Conservation (phyloP, 2,329 filamentous ascomycete genomes). For the Phaeosphaeria sp. region DNA sequence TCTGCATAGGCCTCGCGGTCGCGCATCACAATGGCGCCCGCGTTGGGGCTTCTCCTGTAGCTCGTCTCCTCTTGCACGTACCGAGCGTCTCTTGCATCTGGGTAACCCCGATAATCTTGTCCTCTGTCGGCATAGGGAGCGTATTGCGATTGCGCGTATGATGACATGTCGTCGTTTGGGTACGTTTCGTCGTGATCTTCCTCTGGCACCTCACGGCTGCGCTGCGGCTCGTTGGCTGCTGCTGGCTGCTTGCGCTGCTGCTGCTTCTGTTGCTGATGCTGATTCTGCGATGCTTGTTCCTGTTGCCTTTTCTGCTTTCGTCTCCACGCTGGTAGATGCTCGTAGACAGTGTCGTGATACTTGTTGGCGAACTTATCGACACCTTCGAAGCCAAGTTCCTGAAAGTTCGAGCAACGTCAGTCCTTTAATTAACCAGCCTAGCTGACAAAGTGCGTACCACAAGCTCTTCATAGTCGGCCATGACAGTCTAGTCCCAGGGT, state of each 20-base stretch:
- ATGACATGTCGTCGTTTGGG: slow-evolving; percentile 20
- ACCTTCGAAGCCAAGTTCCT: slow-evolving; percentile 48
- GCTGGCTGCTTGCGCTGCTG: background rate
- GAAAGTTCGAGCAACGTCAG: background rate
- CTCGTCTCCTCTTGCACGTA: slow-evolving; percentile 23
- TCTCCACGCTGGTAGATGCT: slow-evolving; percentile 21
- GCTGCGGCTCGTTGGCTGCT: slow-evolving; percentile 1
- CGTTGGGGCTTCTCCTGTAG: slow-evolving; percentile 8
- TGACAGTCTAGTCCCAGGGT: slow-evolving; percentile 11
- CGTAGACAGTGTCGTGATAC: slow-evolving; percentile 38
- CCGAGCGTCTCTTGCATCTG: slow-evolving; percentile 14
- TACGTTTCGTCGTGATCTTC: background rate
- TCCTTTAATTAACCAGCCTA: background rate
- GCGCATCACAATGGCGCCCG: slow-evolving; percentile 21
- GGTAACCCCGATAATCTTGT: slow-evolving; percentile 14
- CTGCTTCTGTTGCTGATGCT: slow-evolving; percentile 4
- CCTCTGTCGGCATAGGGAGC: slow-evolving; percentile 17
- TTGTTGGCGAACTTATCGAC: slow-evolving; percentile 36
- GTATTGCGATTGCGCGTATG: slow-evolving; percentile 1
- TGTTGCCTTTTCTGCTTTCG: slow-evolving; percentile 11
- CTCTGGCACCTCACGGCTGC: background rate
- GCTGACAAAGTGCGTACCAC: slow-evolving; percentile 25
- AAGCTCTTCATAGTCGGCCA: slow-evolving; percentile 35
- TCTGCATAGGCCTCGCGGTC: slow-evolving; percentile 14
- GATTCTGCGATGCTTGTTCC: slow-evolving; percentile 2